Conservation (phyloP, 495 filamentous ascomycete genomes). For the Friedmanniomyces simplex region DNA sequence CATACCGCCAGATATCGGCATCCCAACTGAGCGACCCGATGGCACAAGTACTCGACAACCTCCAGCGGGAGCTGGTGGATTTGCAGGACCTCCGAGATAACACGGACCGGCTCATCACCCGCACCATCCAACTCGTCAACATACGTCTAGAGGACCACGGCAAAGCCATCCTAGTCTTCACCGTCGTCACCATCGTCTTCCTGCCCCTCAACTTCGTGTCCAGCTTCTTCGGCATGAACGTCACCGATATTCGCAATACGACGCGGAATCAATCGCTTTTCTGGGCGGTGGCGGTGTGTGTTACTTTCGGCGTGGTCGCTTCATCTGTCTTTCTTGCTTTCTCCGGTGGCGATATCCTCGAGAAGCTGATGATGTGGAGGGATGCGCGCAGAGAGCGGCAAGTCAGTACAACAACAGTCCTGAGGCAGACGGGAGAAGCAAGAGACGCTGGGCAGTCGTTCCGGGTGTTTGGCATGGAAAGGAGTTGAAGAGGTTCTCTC, state of each 20-base stretch:
- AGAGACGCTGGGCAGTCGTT: neutral
- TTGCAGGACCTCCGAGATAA: conserved; percentile 32
- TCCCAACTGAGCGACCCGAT: conserved; percentile 25
- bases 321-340: conserved; percentile 30
- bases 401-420: neutral
- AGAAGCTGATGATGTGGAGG: conserved; percentile 25
- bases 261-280: conserved; percentile 29
- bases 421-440: neutral
- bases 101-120: conserved; percentile 32
- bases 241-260: conserved; percentile 33
- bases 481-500: no score
- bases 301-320: conserved; percentile 28
- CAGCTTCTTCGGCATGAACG: conserved; percentile 37
- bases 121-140: conserved; percentile 35
- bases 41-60: conserved; percentile 30
- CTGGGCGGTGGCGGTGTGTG: conserved; percentile 29
- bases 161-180: conserved; percentile 35
- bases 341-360: conserved; percentile 27
- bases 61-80: conserved; percentile 30
- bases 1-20: conserved; percentile 22
- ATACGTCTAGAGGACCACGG: conserved; percentile 35
- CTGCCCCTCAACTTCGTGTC: conserved; percentile 33
- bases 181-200: conserved; percentile 35
- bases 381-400: conserved; percentile 10
- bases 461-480: neutral